phyloP scores from a whole-genome alignment of 2,329 filamentous ascomycete genomes.

The Trichoderma polysporum region DNA sequence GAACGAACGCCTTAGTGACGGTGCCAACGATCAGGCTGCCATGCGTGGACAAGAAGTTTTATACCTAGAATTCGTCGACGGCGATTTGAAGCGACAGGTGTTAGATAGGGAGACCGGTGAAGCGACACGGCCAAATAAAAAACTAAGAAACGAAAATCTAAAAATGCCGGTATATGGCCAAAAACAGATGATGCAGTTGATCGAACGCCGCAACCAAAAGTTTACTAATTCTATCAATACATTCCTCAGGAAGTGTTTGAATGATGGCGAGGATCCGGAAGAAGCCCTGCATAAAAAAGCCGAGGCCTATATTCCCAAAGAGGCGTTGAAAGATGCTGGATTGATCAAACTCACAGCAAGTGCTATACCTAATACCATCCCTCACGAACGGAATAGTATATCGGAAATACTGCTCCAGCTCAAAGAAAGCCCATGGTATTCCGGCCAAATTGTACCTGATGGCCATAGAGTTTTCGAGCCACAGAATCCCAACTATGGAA shows the following conservation, averaged over 20 bases:
- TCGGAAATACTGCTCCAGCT: constrained; percentile 84
- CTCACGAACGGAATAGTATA: constrained; percentile 74
- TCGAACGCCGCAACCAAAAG: constrained; percentile 84
- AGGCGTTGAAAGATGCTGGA: constrained; percentile 43
- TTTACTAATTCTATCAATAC: constrained; percentile 74
- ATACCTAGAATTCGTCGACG: constrained; percentile 90
- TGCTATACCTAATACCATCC: constrained; percentile 68
- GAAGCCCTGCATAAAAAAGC: constrained; percentile 59
- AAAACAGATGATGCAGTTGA: constrained; percentile 84
- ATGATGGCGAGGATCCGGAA: constrained; percentile 65
- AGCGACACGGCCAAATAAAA: constrained; percentile 64
- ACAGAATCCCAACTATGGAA: constrained; percentile 77
- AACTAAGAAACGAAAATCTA: constrained; percentile 72
- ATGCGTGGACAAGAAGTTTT: constrained; percentile 64
- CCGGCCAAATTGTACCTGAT: constrained; percentile 86
- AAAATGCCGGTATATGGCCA: constrained; percentile 93
- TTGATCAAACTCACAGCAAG: constrained; percentile 36
- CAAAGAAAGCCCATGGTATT: constrained; percentile 82
- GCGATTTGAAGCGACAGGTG: constrained; percentile 81
- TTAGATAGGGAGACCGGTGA: constrained; percentile 71
- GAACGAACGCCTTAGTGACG: constrained; percentile 40
- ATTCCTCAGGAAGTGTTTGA: constrained; percentile 73
- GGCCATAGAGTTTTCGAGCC: constrained; percentile 89
- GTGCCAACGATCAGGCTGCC: constrained; percentile 17
- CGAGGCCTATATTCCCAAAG: constrained; percentile 61